phyloP scores from a whole-genome alignment of 805 yeast genomes.

The Ogataea paradorogensis region DNA sequence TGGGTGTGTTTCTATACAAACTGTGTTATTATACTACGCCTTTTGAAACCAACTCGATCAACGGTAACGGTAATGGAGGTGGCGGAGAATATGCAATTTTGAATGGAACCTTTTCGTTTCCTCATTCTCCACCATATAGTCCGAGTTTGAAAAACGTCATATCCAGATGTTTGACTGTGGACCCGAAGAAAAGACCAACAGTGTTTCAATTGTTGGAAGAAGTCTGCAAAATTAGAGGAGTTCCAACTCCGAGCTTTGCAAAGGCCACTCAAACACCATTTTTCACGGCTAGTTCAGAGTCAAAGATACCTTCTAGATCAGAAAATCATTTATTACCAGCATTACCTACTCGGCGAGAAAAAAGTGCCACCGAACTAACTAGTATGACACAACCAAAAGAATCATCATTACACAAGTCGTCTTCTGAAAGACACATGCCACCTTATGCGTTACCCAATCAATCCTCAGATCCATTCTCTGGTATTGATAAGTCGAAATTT shows the following conservation, averaged over 20 bases:
- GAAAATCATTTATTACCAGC: conserved; percentile 15
- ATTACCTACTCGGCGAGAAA: conserved; percentile 20
- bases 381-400: conserved; percentile 3
- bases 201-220: conserved; percentile 70
- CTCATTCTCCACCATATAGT: conserved; percentile 56
- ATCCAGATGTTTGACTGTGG: conserved; percentile 55
- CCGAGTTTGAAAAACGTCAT: conserved; percentile 63
- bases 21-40: conserved; percentile 82
- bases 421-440: conserved; percentile 14
- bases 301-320: conserved; percentile 3
- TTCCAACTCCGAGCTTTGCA: conserved; percentile 32
- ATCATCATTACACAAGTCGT: conserved; percentile 16
- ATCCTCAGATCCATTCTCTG: conserved; percentile 40
- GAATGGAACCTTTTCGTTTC: conserved; percentile 51
- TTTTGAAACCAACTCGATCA: conserved; percentile 51
- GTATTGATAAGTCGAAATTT: conserved; percentile 40
- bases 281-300: neutral
- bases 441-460: conserved; percentile 1
- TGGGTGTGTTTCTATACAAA: conserved; percentile 75
- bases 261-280: conserved; percentile 23
- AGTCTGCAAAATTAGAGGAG: conserved; percentile 57
- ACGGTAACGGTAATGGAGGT: conserved; percentile 33
- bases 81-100: conserved; percentile 63
- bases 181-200: conserved; percentile 72
- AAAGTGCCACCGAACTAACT: conserved; percentile 14